These are phyloP conservation scores for Raphidocelis subcapitata DNA, from an alignment of 139 green algal species.

Conservation along the genomic window DNA sequence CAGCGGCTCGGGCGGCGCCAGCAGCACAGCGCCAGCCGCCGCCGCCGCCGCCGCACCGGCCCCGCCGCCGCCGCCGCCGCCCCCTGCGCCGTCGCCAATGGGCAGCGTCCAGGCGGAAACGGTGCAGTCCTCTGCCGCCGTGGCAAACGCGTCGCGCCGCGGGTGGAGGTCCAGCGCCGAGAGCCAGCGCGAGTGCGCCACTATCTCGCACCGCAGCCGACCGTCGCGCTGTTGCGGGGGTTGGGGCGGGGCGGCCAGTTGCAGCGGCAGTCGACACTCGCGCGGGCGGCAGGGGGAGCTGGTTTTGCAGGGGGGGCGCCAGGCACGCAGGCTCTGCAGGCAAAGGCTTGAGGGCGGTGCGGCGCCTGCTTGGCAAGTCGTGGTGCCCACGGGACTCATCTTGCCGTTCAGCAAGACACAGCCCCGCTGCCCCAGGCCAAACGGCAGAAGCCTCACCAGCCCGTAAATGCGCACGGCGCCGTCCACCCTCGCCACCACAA, in stretches of 20 bases:
- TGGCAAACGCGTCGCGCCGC: constrained; percentile 44
- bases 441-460: no score
- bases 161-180: constrained; percentile 53
- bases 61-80: background rate
- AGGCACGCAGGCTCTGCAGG: background rate
- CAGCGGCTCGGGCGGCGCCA: constrained; percentile 26
- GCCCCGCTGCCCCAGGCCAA: no score
- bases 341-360: no score
- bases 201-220: constrained; percentile 33
- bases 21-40: background rate
- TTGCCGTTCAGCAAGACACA: no score
- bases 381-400: background rate
- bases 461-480: constrained; percentile 11
- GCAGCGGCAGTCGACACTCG: background rate
- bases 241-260: background rate
- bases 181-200: constrained; percentile 34
- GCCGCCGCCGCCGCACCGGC: background rate
- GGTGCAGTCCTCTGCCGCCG: constrained; percentile 42
- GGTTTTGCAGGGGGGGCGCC: background rate
- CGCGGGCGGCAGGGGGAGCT: background rate
- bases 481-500: constrained; percentile 33
- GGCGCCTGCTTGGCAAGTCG: background rate
- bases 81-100: constrained; percentile 25
- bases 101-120: constrained; percentile 44
- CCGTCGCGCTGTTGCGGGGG: constrained; percentile 25